Base-by-base conservation (phyloP, 2,329 filamentous ascomycete species). In the Epichloe baconii region DNA sequence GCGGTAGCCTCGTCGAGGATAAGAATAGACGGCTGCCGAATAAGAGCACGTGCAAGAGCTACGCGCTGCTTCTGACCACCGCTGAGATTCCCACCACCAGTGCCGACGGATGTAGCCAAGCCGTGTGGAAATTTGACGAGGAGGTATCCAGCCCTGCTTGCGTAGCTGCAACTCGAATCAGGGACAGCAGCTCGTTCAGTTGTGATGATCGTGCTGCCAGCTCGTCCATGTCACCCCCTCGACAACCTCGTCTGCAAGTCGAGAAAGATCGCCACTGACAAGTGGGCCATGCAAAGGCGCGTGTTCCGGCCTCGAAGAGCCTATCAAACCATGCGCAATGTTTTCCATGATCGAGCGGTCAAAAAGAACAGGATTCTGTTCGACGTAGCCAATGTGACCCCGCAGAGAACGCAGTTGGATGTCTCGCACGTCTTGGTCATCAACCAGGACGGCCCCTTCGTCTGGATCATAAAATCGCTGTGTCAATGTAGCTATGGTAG, bases 21-120 rank as follows among this genome's bases (percentile, higher is more conserved):
- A 1, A 84, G 68, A 35, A 54, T 78, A 46, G 66, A 64, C 0
- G 67, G 67, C 47, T 66, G 58, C 10, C 61, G 62, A 21, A 70
- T 61, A 44, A 70, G 63, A 34, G 65, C 65, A 12, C 66, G 61
- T 8, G 66, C 65, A 52, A 85, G 82, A 1, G 79, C 76, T 21
- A 85, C 70, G 8, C 80, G 72, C 57, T 84, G 81, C 43, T 78
- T 71, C 56, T 85, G 80, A 3, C 80, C 81, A 34, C 80, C 80
- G n/a, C 76, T 80, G 2, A 84, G 65, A 52, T 79, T 77, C 43
- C 77, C 75, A 1, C 79, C 80, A 14, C 73, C 72, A 56, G 82
- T 77, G 3, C 80, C 80, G 11, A 84, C 78, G 5, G 37, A 31
- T 5, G 55, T 58, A 19, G 48, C 55, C 4, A 47, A 26, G 38